Evolutionary conservation across 1,284 basidiomycete genomes (phyloP).

Genomic region (Irpex sp.): DNA sequence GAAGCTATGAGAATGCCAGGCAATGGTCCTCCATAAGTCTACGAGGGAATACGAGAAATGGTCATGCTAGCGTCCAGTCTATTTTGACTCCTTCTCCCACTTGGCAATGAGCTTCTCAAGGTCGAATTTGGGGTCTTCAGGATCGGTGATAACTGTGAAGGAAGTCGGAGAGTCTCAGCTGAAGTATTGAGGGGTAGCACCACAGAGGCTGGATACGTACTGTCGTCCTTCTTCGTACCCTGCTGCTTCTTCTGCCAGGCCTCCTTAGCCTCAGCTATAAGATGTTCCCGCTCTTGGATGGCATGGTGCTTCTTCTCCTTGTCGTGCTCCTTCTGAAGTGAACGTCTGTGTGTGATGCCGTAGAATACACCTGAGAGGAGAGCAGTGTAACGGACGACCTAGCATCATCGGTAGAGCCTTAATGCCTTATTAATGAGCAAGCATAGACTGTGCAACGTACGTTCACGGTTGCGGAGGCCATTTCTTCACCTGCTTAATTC

Average conservation of each 20-base stretch:
- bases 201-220: conserved; percentile 36
- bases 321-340: conserved; percentile 84
- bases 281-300: conserved; percentile 67
- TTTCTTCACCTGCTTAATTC: conserved; percentile 23
- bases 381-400: conserved; percentile 97
- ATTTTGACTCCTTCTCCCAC: conserved; percentile 64
- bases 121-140: conserved; percentile 95
- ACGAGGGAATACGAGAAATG: conserved; percentile 5
- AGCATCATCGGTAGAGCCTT: background rate
- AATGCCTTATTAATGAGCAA: background rate
- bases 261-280: conserved; percentile 87
- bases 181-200: conserved; percentile 3
- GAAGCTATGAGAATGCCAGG: conserved; percentile 11
- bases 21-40: conserved; percentile 9
- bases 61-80: conserved; percentile 15
- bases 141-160: conserved; percentile 79
- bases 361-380: conserved; percentile 88
- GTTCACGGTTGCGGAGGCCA: conserved; percentile 33
- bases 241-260: conserved; percentile 84
- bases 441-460: conserved; percentile 17
- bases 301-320: conserved; percentile 66
- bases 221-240: conserved; percentile 38
- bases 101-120: conserved; percentile 87
- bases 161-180: conserved; percentile 12
- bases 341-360: conserved; percentile 89